Evolutionary conservation across 31 red algal genomes (phyloP).

Genomic region (Asparagopsis taxiformis): DNA sequence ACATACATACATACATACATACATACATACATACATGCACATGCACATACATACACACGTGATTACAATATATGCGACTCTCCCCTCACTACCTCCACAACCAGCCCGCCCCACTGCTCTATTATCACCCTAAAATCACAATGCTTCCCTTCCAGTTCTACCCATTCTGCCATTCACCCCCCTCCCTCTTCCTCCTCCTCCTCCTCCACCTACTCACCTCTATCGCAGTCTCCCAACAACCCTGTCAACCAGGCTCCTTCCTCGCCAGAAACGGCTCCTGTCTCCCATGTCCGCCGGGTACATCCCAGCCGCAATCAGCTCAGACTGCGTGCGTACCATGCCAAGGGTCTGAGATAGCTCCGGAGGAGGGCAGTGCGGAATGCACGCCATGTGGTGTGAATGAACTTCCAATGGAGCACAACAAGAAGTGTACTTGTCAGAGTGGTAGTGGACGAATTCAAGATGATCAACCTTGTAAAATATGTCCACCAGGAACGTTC

Average conservation of each 20-base stretch:
- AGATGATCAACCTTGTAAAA: background rate
- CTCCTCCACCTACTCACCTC: too few species aligned
- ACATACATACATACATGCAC: too few species aligned
- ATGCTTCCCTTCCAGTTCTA: too few species aligned
- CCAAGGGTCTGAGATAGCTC: background rate
- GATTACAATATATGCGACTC: too few species aligned
- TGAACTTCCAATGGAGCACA: background rate
- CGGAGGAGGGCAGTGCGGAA: background rate
- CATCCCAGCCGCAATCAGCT: background rate
- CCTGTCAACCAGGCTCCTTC: background rate
- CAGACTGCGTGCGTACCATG: constrained; percentile 4
- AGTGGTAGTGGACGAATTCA: background rate
- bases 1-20: too few species aligned
- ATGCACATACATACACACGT: too few species aligned
- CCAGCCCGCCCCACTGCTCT: too few species aligned
- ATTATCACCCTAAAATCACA: too few species aligned
- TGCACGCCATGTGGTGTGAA: background rate
- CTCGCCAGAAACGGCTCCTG: background rate
- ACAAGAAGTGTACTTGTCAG: background rate
- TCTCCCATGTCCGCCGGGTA: background rate
- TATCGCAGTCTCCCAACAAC: background rate
- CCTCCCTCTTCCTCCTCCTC: too few species aligned
- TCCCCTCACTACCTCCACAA: too few species aligned
- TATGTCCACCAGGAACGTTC: background rate
- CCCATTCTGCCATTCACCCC: too few species aligned